Conservation (phyloP, 176 grass and related monocot species). For the Phyllostachys edulis region DNA sequence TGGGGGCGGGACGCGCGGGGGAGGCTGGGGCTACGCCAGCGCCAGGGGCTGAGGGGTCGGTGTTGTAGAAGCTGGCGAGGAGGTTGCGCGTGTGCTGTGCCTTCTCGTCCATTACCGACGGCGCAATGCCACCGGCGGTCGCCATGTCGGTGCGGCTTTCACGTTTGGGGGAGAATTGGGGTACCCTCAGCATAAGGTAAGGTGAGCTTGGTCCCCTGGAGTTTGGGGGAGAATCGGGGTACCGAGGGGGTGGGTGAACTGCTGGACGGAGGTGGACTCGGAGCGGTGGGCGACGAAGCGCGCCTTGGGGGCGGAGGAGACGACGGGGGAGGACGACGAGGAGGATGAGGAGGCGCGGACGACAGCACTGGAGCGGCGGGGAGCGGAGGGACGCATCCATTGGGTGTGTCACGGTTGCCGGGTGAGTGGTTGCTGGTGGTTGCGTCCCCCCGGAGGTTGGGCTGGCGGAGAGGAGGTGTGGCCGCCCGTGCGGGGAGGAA, state of each 20-base stretch:
- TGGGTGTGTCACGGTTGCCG: background rate
- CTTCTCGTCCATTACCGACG: too few species aligned
- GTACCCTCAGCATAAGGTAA: background rate
- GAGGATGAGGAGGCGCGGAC: slow-evolving; percentile 36
- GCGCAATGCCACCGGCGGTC: too few species aligned
- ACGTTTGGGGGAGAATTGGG: too few species aligned
- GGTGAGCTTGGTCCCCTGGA: background rate
- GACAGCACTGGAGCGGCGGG: slow-evolving; percentile 30
- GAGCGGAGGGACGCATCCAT: slow-evolving; percentile 48
- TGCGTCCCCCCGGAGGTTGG: slow-evolving; percentile 1
- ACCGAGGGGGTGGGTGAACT: slow-evolving; percentile 78
- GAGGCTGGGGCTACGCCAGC: too few species aligned
- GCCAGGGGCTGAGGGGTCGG: too few species aligned
- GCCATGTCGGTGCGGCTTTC: too few species aligned
- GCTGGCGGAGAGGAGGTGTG: background rate
- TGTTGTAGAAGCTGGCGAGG: too few species aligned
- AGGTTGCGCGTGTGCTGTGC: too few species aligned
- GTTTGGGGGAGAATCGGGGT: background rate
- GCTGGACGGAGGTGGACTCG: slow-evolving; percentile 66
- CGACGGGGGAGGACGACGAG: slow-evolving; percentile 23
- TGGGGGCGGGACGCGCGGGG: too few species aligned
- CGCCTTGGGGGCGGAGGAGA: slow-evolving; percentile 73
- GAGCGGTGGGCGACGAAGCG: slow-evolving; percentile 76
- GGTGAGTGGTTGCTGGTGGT: slow-evolving; percentile 23
- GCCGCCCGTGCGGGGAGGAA: background rate